phyloP scores from a whole-genome alignment of 2,329 filamentous ascomycete species.

The Calonectria hawksworthii region DNA sequence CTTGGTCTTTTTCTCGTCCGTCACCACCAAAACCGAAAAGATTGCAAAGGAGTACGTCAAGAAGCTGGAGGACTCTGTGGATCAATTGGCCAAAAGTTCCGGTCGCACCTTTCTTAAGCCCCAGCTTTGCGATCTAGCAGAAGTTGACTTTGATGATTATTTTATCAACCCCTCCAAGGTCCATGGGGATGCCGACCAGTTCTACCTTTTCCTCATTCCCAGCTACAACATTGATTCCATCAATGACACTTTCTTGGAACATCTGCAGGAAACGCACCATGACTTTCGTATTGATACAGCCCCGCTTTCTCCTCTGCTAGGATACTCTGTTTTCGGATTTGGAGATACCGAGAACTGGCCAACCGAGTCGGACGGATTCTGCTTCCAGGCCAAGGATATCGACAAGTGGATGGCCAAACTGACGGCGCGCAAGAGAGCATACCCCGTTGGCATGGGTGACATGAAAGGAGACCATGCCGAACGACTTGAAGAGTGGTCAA shows the following conservation, averaged over 20 bases:
- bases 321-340: constrained; percentile 95
- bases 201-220: constrained; percentile 89
- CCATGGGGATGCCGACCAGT: constrained; percentile 69
- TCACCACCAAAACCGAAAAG: constrained; percentile 86
- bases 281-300: constrained; percentile 97
- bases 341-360: constrained; percentile 95
- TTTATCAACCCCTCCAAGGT: constrained; percentile 83
- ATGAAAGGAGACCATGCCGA: constrained; percentile 79
- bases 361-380: constrained; percentile 90
- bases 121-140: constrained; percentile 81
- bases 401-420: constrained; percentile 99
- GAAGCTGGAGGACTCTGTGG: constrained; percentile 66
- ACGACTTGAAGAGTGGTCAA: constrained; percentile 82
- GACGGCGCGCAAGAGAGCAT: constrained; percentile 87
- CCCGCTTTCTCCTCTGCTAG: constrained; percentile 80
- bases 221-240: constrained; percentile 97
- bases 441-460: constrained; percentile 90
- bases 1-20: constrained; percentile 89
- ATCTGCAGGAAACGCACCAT: constrained; percentile 92
- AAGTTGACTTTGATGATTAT: constrained; percentile 93
- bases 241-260: constrained; percentile 87
- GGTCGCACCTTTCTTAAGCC: constrained; percentile 66
- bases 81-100: constrained; percentile 58
- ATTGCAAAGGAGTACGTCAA: constrained; percentile 76
- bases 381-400: constrained; percentile 89